Evolutionary conservation across 345 rosid species (phyloP), one percentile per base, ranked within the genome.

Genomic region (Corchorus capsularis): DNA sequence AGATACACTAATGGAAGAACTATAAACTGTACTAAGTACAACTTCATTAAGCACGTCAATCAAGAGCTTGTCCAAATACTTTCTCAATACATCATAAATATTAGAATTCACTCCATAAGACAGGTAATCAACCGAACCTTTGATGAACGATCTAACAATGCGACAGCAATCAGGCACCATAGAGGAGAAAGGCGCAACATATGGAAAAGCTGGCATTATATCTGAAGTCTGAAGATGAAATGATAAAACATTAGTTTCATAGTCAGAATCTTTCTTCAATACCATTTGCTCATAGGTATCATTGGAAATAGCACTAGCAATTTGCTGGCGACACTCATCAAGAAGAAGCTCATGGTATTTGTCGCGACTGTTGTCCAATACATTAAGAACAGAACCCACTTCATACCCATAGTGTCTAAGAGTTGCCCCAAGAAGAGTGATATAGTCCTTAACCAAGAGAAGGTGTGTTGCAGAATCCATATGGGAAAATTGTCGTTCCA

Each of bases 121-220:
- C 83, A 95, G 82, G 82, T 86, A 95, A 87, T 93, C 98, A n/a
- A 87, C 94, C 14, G 98, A 96, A 22, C 98, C 94, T 84, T 95
- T 93, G 77, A 95, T 89, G 80, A 92, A 95, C 55, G 99, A 95
- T 79, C 96, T 85, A 78, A 95, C 87, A 78, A 93, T 79, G 39
- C 97, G 96, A 82, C 99, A 95, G 69, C 86, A 86, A 84, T 91
- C 98, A 1, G 99, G 99, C 1, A 93, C 98, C 98, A 91, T 89
- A 64, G 94, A 87, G 8, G 99, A 96, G 88, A 95, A 95, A 11
- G 98, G 98, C 0, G 99, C 98, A 65, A 85, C 80, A 72, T 87
- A 96, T 5, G 98, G 96, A 85, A 95, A 96, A 53, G 97, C 94
- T 15, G 98, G 98, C 88, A 87, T 88, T 54, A 87, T 88, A 73